phyloP scores from a whole-genome alignment of 129 eudicot genomes.

The Smallanthus sonchifolius region DNA sequence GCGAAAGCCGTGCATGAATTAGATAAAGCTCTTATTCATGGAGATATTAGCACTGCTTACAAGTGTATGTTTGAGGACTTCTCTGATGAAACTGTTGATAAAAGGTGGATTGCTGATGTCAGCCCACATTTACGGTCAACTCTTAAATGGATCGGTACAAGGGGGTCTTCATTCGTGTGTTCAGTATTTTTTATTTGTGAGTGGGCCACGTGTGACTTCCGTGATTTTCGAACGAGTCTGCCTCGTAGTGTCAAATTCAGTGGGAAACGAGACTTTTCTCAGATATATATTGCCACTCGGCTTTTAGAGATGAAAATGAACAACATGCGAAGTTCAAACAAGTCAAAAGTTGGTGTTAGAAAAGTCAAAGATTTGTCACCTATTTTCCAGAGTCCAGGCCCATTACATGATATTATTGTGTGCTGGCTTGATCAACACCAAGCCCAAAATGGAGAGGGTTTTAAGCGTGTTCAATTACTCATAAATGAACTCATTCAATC shows the following conservation, averaged over 20 bases:
- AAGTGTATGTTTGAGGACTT: constrained; percentile 62
- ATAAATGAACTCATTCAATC: constrained; percentile 59
- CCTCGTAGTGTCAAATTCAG: constrained; percentile 59
- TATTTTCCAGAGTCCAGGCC: constrained; percentile 76
- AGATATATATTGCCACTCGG: constrained; percentile 62
- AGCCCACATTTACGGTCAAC: constrained; percentile 57
- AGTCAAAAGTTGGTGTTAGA: constrained; percentile 15
- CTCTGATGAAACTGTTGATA: constrained; percentile 52
- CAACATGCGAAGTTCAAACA: constrained; percentile 35
- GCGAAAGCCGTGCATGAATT: constrained; percentile 65
- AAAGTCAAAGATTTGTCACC: constrained; percentile 41
- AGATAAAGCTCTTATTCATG: constrained; percentile 64
- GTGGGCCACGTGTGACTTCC: constrained; percentile 93
- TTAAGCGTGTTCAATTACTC: constrained; percentile 74
- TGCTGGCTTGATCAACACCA: constrained; percentile 99
- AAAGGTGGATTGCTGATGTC: constrained; percentile 70
- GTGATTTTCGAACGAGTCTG: constrained; percentile 60
- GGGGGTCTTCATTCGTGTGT: constrained; percentile 48
- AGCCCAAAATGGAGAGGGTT: constrained; percentile 65
- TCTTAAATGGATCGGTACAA: constrained; percentile 54
- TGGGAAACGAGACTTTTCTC: constrained; percentile 78
- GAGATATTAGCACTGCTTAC: constrained; percentile 62
- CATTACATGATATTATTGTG: constrained; percentile 83
- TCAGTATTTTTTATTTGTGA: constrained; percentile 79
- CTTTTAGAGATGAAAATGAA: constrained; percentile 60